These are phyloP conservation scores for Begonia masoniana DNA, from an alignment of 306 rosid species.

Conservation along the genomic window DNA sequence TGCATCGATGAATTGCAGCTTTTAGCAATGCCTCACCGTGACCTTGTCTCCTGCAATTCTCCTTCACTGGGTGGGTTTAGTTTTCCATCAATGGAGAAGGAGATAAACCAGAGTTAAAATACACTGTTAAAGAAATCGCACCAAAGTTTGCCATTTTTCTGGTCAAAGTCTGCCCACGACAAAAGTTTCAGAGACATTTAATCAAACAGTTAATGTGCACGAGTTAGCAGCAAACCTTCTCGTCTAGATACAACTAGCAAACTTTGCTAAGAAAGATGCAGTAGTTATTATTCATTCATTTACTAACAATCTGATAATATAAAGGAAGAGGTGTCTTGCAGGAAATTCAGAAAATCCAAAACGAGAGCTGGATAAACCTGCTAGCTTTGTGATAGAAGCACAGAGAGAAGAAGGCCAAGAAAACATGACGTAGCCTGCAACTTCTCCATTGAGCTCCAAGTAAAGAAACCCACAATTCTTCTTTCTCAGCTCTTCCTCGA, in stretches of 20 bases:
- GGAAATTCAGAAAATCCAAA: neutral
- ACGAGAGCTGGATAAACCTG: slow-evolving; percentile 31
- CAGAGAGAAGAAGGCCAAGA: slow-evolving; percentile 76
- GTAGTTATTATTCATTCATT: slow-evolving; percentile 15
- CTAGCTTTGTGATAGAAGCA: slow-evolving; percentile 76
- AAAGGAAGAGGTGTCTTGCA: neutral
- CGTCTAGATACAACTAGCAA: too few species aligned
- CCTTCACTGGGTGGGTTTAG: slow-evolving; percentile 40
- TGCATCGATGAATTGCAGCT: slow-evolving; percentile 70
- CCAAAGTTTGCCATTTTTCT: neutral
- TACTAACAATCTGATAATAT: slow-evolving; percentile 63
- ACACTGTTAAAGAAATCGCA: neutral
- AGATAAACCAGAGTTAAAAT: too few species aligned
- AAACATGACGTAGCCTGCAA: slow-evolving; percentile 70
- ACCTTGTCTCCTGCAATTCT: slow-evolving; percentile 61
- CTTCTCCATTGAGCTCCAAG: slow-evolving; percentile 29
- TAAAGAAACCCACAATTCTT: slow-evolving; percentile 68
- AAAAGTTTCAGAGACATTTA: slow-evolving; percentile 13
- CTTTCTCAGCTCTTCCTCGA: slow-evolving; percentile 52
- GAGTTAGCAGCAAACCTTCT: neutral
- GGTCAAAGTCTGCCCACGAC: too few species aligned
- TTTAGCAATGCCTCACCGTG: slow-evolving; percentile 62
- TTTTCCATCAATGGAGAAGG: neutral
- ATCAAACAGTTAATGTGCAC: slow-evolving; percentile 35
- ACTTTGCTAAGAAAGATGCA: too few species aligned